Conservation (phyloP, 768 basidiomycete genomes). For the Exsudoporus frostii region DNA sequence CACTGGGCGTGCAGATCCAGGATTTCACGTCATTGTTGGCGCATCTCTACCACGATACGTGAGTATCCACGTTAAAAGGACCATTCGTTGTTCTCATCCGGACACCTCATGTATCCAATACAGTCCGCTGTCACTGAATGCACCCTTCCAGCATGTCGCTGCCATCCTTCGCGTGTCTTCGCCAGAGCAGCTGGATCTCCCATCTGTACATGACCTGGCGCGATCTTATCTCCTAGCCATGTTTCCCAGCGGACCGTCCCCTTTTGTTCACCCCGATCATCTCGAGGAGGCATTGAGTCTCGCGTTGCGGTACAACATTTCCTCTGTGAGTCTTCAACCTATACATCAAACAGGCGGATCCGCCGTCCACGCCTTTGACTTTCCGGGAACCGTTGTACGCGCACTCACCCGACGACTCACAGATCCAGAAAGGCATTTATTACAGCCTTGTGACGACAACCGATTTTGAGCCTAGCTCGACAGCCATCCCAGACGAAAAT, state of each 20-base stretch:
- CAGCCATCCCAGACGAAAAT: slow-evolving; percentile 5
- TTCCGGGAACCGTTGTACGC: not conserved
- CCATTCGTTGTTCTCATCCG: not conserved
- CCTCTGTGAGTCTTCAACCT: slow-evolving; percentile 41
- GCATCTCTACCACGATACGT: slow-evolving; percentile 69
- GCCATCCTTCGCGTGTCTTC: slow-evolving; percentile 58
- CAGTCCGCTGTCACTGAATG: slow-evolving; percentile 47
- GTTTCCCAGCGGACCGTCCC: slow-evolving; percentile 48
- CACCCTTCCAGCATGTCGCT: slow-evolving; percentile 46
- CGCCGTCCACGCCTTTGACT: not conserved
- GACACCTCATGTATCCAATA: slow-evolving; percentile 18
- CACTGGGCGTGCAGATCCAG: slow-evolving; percentile 35
- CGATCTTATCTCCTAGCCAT: slow-evolving; percentile 40
- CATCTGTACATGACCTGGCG: slow-evolving; percentile 47
- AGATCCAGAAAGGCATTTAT: slow-evolving; percentile 62
- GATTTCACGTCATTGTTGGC: slow-evolving; percentile 59
- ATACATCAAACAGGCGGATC: not conserved
- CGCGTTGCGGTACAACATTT: slow-evolving; percentile 45
- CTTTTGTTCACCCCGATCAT: slow-evolving; percentile 41
- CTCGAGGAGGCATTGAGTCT: slow-evolving; percentile 53
- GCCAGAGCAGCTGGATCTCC: slow-evolving; percentile 54
- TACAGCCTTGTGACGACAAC: slow-evolving; percentile 62
- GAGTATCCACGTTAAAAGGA: slow-evolving; percentile 30
- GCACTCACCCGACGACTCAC: not conserved
- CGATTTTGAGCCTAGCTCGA: slow-evolving; percentile 48